Evolutionary conservation across 2,329 filamentous ascomycete species (phyloP).

Genomic region (Penicillium brasilianum): DNA sequence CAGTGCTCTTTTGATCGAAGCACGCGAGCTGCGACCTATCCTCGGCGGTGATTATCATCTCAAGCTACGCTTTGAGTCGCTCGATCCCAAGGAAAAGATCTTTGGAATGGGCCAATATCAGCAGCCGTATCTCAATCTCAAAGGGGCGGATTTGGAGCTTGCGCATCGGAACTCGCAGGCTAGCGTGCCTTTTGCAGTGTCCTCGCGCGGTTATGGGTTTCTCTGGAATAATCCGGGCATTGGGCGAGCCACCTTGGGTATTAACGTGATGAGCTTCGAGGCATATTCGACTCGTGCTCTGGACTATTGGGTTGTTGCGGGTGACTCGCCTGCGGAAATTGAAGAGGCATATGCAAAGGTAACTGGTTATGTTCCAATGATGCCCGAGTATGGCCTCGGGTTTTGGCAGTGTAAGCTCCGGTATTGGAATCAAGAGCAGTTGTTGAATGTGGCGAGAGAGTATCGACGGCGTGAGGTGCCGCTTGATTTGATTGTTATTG

Average conservation of each 20-base stretch:
- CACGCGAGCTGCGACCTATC: constrained; percentile 62
- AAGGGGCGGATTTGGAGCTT: constrained; percentile 66
- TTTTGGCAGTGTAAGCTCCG: constrained; percentile 73
- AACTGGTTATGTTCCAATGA: constrained; percentile 67
- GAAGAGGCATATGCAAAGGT: constrained; percentile 60
- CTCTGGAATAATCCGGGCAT: constrained; percentile 71
- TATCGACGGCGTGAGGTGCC: constrained; percentile 62
- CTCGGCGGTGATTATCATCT: constrained; percentile 62
- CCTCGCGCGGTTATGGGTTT: constrained; percentile 65
- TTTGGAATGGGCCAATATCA: constrained; percentile 74
- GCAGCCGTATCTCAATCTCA: constrained; percentile 66
- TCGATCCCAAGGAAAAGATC: constrained; percentile 62
- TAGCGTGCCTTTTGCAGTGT: constrained; percentile 66
- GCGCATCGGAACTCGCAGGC: constrained; percentile 71
- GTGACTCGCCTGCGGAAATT: constrained; percentile 61
- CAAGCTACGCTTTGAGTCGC: constrained; percentile 63
- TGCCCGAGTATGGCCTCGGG: constrained; percentile 71
- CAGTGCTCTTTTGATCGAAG: constrained; percentile 61
- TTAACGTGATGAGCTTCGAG: constrained; percentile 66
- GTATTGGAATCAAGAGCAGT: constrained; percentile 69
- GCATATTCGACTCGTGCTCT: constrained; percentile 62
- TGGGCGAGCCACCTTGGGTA: constrained; percentile 65
- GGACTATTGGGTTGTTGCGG: constrained; percentile 69
- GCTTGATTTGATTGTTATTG: constrained; percentile 68
- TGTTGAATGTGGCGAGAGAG: constrained; percentile 64